Evolutionary conservation across 306 rosid species (phyloP).

Genomic region (Vigna mungo): DNA sequence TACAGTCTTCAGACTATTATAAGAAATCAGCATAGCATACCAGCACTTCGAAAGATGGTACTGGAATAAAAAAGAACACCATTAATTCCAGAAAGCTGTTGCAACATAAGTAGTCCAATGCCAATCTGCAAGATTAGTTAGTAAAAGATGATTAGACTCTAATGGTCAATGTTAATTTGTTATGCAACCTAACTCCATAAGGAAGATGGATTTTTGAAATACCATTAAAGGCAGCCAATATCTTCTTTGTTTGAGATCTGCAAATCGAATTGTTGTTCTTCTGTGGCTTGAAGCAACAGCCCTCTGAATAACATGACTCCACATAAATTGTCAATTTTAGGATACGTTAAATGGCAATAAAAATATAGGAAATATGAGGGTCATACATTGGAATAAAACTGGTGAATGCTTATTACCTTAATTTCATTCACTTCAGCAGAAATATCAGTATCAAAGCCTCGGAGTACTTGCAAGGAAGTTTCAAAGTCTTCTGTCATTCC

Average conservation of each 20-base stretch:
- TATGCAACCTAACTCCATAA: constrained; percentile 36
- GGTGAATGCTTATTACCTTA: constrained; percentile 51
- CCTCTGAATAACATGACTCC: constrained; percentile 61
- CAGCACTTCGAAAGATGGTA: constrained; percentile 77
- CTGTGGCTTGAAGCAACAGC: constrained; percentile 72
- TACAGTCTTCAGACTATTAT: constrained; percentile 10
- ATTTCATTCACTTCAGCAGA: constrained; percentile 84
- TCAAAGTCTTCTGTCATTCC: constrained; percentile 96
- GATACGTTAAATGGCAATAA: constrained; percentile 25
- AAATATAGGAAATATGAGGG: constrained; percentile 38
- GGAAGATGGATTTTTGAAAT: constrained; percentile 32
- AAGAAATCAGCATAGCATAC: constrained; percentile 40
- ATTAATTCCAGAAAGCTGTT: constrained; percentile 91
- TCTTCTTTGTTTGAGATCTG: constrained; percentile 80
- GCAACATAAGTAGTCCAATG: constrained; percentile 88
- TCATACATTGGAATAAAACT: constrained; percentile 16
- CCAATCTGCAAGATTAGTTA: constrained; percentile 74
- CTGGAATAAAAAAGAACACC: constrained; percentile 90
- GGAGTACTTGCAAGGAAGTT: constrained; percentile 91
- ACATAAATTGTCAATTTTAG: constrained; percentile 11
- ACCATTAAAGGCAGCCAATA: constrained; percentile 95
- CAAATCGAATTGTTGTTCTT: constrained; percentile 76
- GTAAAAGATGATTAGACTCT: constrained; percentile 41
- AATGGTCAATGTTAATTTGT: constrained; percentile 26
- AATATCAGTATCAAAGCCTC: constrained; percentile 92